Percentiles rank a stretch among this genome's conserved stretches.
Conservation (phyloP, 2,329 filamentous ascomycete genomes). For the Colletotrichum sp. region DNA sequence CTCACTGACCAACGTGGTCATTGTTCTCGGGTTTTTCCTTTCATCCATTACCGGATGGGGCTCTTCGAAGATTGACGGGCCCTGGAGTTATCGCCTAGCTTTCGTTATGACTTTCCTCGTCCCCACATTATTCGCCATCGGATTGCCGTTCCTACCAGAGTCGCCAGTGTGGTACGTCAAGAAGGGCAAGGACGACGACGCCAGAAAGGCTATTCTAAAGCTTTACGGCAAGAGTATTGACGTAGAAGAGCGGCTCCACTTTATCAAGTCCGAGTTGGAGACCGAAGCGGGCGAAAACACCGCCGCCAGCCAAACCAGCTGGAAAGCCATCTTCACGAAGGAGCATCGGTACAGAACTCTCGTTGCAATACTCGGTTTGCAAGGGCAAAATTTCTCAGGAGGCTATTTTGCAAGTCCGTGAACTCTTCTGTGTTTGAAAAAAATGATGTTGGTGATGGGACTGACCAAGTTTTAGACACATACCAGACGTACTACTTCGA, state of each 20-base stretch:
- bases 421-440: too few relatives aligned
- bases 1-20: slow-evolving; percentile 32
- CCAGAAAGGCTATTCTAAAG: slow-evolving; percentile 28
- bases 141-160: slow-evolving; percentile 29
- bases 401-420: too few relatives aligned
- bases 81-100: slow-evolving; percentile 30
- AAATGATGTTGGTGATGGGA: too few relatives aligned
- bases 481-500: slow-evolving; percentile 35
- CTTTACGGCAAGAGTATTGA: slow-evolving; percentile 26
- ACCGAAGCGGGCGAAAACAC: slow-evolving; percentile 25
- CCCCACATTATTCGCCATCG: slow-evolving; percentile 26
- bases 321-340: slow-evolving; percentile 33
- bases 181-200: slow-evolving; percentile 30
- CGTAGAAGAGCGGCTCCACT: slow-evolving; percentile 25
- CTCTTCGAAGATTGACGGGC: slow-evolving; percentile 27
- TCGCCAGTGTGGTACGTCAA: slow-evolving; percentile 33
- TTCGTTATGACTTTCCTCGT: slow-evolving; percentile 33
- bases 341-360: slow-evolving; percentile 29
- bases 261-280: slow-evolving; percentile 31
- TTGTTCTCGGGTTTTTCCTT: slow-evolving; percentile 31
- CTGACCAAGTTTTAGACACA: too few relatives aligned
- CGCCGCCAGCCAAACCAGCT: slow-evolving; percentile 30
- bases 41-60: slow-evolving; percentile 31
- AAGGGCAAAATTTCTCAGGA: too few relatives aligned
- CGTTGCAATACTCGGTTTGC: slow-evolving; percentile 28